Evolutionary conservation across 2,329 filamentous ascomycete genomes (phyloP).

Genomic region (Fusarium austroafricanum): DNA sequence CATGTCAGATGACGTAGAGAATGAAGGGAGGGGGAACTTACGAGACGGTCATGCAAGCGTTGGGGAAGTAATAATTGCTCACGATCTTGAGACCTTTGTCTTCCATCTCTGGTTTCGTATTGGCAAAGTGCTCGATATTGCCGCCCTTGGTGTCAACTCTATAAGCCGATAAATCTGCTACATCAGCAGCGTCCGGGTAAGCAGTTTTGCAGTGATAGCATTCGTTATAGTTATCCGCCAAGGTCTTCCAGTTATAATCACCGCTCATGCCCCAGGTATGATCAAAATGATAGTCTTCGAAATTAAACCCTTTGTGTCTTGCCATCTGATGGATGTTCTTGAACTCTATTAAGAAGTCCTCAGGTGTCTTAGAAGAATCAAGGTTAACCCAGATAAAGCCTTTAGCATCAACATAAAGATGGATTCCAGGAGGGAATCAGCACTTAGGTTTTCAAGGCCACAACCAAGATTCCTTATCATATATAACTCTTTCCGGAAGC

Average conservation of each 20-base stretch:
- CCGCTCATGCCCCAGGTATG: conserved; percentile 66
- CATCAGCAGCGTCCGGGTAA: conserved; percentile 3
- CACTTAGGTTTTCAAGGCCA: no score
- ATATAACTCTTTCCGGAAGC: neutral
- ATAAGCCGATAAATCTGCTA: conserved; percentile 13
- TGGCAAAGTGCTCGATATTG: conserved; percentile 32
- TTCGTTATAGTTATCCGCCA: conserved; percentile 50
- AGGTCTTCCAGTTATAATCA: conserved; percentile 69
- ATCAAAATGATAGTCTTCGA: conserved; percentile 65
- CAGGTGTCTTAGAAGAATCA: conserved; percentile 57
- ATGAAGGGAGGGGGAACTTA: neutral
- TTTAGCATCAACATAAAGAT: conserved; percentile 61
- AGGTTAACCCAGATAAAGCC: conserved; percentile 70
- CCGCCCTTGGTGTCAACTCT: conserved; percentile 23
- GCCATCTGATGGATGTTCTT: conserved; percentile 51
- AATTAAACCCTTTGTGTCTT: conserved; percentile 57
- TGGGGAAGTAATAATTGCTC: conserved; percentile 37
- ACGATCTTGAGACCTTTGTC: conserved; percentile 20
- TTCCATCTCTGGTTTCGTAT: conserved; percentile 5
- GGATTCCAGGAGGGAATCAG: no score
- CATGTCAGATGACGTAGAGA: conserved; percentile 56
- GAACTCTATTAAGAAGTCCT: conserved; percentile 62
- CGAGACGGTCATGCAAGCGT: conserved; percentile 33
- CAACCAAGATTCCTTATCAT: neutral
- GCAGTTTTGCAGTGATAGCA: conserved; percentile 32